phyloP scores from a whole-genome alignment of 352 stramenopile genomes.

The Thalassiosira livingstoniorum region DNA sequence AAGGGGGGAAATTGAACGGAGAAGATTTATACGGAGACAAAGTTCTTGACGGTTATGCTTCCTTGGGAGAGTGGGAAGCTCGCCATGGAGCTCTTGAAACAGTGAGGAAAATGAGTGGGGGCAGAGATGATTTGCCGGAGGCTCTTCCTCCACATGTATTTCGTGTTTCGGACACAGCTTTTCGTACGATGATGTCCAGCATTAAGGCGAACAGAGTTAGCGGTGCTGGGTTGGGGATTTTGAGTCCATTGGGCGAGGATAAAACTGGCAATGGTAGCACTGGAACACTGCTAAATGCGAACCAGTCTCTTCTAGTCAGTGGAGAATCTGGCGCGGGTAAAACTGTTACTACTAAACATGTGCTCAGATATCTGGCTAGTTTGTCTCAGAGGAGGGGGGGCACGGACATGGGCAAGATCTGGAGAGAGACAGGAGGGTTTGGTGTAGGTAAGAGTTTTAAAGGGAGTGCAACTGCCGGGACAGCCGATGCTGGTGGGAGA shows the following conservation, averaged over 20 bases:
- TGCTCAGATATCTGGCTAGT: constrained; percentile 93
- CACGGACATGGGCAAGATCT: too few species aligned
- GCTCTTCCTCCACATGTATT: constrained; percentile 84
- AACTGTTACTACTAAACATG: constrained; percentile 95
- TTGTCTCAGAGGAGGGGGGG: constrained; percentile 47
- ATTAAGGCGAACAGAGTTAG: not conserved
- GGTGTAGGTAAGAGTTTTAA: too few species aligned
- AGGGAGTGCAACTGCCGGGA: too few species aligned
- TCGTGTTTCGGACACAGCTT: constrained; percentile 76
- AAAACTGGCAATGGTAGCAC: too few species aligned
- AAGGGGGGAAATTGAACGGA: too few species aligned
- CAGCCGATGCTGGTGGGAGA: too few species aligned
- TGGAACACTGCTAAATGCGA: constrained; percentile 27
- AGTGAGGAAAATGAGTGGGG: not conserved
- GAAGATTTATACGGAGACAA: too few species aligned
- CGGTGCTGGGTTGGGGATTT: not conserved
- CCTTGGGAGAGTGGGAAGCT: not conserved
- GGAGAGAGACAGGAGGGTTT: too few species aligned
- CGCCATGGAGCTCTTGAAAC: not conserved
- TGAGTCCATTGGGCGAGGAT: too few species aligned
- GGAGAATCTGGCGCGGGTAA: constrained; percentile 93
- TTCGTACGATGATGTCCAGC: constrained; percentile 74
- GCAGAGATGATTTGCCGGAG: not conserved
- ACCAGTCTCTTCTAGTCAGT: constrained; percentile 90
- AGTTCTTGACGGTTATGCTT: not conserved